phyloP scores from a whole-genome alignment of 495 filamentous ascomycete species.

The Penicillium ochrochloron region DNA sequence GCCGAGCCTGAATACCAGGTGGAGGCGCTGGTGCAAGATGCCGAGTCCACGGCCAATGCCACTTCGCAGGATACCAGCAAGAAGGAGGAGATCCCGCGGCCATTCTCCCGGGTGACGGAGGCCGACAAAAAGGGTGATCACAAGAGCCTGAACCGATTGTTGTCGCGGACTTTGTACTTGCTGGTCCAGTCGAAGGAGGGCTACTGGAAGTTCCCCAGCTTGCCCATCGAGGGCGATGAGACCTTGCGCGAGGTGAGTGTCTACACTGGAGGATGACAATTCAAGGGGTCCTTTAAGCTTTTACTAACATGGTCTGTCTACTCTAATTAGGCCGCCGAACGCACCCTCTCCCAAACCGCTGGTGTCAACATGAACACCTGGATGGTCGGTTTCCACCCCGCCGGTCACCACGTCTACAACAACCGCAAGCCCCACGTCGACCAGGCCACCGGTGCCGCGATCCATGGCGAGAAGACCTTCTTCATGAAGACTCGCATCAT shows the following conservation, averaged over 20 bases:
- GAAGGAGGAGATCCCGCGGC: slow-evolving; percentile 71
- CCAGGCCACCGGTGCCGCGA: slow-evolving; percentile 39
- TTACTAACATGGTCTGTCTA: slow-evolving; percentile 15
- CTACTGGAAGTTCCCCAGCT: slow-evolving; percentile 80
- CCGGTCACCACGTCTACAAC: slow-evolving; percentile 72
- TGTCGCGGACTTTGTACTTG: slow-evolving; percentile 84
- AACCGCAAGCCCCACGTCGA: slow-evolving; percentile 42
- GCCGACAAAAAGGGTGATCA: slow-evolving; percentile 77
- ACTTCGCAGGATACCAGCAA: slow-evolving; percentile 66
- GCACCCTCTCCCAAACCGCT: slow-evolving; percentile 73
- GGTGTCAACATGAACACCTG: slow-evolving; percentile 99
- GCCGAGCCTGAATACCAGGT: slow-evolving; percentile 63
- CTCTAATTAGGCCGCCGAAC: slow-evolving; percentile 71
- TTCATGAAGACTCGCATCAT: slow-evolving; percentile 96
- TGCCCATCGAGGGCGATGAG: slow-evolving; percentile 68
- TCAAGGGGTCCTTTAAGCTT: background rate
- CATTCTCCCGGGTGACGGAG: slow-evolving; percentile 71
- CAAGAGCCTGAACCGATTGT: slow-evolving; percentile 73
- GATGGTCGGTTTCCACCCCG: slow-evolving; percentile 89
- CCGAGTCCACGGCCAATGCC: slow-evolving; percentile 67
- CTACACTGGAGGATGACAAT: background rate
- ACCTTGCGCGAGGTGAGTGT: slow-evolving; percentile 76
- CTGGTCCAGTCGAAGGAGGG: slow-evolving; percentile 71
- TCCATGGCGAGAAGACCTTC: slow-evolving; percentile 79
- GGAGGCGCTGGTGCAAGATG: slow-evolving; percentile 74